phyloP scores from a whole-genome alignment of 1,284 basidiomycete genomes.

The Cryptococcus sp. region DNA sequence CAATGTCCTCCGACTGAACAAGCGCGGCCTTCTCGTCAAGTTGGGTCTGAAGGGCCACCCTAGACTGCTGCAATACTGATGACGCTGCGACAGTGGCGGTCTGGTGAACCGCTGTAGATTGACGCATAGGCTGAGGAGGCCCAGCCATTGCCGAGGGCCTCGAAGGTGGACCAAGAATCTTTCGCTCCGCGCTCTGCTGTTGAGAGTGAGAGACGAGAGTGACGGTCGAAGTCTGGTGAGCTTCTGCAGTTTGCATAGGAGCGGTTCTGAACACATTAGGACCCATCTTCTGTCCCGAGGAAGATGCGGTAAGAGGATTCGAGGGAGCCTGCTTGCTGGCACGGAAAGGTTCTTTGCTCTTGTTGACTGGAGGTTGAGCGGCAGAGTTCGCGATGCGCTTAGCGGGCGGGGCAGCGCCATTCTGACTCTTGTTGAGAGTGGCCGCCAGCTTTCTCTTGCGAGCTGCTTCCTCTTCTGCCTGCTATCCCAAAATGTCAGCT shows the following conservation, averaged over 20 bases:
- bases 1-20: constrained; percentile 65
- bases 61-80: constrained; percentile 39
- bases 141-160: constrained; percentile 29
- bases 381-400: constrained; percentile 17
- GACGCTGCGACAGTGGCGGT: constrained; percentile 32
- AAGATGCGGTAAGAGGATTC: constrained; percentile 4
- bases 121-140: constrained; percentile 14
- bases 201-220: constrained; percentile 24
- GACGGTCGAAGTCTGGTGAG: constrained; percentile 28
- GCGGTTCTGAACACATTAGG: constrained; percentile 20
- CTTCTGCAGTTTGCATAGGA: constrained; percentile 2
- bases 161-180: constrained; percentile 42
- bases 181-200: constrained; percentile 11
- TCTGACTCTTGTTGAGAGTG: constrained; percentile 25
- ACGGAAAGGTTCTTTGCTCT: constrained; percentile 31
- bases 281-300: constrained; percentile 9
- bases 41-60: constrained; percentile 47
- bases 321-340: constrained; percentile 13
- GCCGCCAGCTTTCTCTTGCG: constrained; percentile 51
- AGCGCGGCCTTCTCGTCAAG: constrained; percentile 56
- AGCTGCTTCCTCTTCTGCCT: constrained; percentile 46
- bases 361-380: constrained; percentile 15
- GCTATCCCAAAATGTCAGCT: constrained; percentile 7
- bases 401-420: constrained; percentile 9
- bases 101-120: constrained; percentile 11